These are phyloP conservation scores for Gloeostereum incarnatum DNA, from an alignment of 768 basidiomycete genomes.

Conservation along the genomic window DNA sequence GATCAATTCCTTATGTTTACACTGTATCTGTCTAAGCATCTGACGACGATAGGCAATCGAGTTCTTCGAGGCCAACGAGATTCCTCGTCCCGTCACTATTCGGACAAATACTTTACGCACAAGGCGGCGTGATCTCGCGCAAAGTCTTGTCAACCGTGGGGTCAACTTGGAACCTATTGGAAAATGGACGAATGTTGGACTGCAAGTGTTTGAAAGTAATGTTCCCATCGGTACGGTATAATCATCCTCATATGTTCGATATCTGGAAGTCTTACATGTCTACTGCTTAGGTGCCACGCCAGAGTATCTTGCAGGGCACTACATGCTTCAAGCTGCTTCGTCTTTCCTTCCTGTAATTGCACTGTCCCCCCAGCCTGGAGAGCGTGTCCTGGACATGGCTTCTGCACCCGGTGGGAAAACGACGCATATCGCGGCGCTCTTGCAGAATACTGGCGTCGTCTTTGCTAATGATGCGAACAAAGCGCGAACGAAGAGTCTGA, in stretches of 20 bases:
- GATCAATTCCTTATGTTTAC: too few species aligned
- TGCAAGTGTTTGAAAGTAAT: constrained; percentile 96
- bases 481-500: constrained; percentile 88
- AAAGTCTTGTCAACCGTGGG: constrained; percentile 88
- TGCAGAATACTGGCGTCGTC: constrained; percentile 96
- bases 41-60: constrained; percentile 67
- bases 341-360: constrained; percentile 99
- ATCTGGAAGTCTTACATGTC: constrained; percentile 1
- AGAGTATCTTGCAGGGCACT: constrained; percentile 97
- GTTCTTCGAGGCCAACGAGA: constrained; percentile 97
- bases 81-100: constrained; percentile 93
- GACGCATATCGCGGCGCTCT: constrained; percentile 92
- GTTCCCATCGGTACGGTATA: constrained; percentile 74
- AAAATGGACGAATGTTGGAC: constrained; percentile 97
- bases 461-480: constrained; percentile 98
- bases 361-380: constrained; percentile 83
- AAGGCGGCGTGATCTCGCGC: constrained; percentile 88
- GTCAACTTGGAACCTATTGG: constrained; percentile 98
- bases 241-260: neutral
- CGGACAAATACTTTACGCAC: constrained; percentile 95
- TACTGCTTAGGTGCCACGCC: constrained; percentile 72
- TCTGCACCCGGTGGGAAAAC: constrained; percentile 98
- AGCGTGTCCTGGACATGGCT: constrained; percentile 96
- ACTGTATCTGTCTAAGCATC: neutral
- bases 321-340: constrained; percentile 98